Percentiles rank a stretch among this genome's conserved stretches.
Evolutionary conservation across 768 basidiomycete species (phyloP).

Genomic region (Tulasnella sp.): DNA sequence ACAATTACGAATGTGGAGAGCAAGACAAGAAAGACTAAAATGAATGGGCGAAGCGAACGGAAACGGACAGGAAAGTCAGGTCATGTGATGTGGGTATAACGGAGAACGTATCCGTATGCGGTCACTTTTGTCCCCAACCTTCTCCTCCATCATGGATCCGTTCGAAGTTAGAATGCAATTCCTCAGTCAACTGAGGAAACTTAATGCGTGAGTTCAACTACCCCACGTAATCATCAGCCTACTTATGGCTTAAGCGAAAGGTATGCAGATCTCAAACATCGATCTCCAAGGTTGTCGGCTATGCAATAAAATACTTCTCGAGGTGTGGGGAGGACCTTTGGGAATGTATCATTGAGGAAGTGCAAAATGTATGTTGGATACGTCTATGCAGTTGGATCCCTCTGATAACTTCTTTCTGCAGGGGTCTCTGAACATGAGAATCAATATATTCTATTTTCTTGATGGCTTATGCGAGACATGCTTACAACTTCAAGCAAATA

Average conservation of each 20-base stretch:
- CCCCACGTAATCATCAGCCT: neutral
- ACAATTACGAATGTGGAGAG: too few relatives aligned
- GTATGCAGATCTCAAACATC: constrained; percentile 60
- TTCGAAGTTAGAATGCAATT: constrained; percentile 70
- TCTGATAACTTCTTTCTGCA: constrained; percentile 22
- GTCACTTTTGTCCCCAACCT: too few relatives aligned
- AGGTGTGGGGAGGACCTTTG: constrained; percentile 84
- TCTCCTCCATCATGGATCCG: constrained; percentile 40
- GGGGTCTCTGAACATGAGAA: constrained; percentile 82
- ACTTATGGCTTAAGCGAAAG: neutral
- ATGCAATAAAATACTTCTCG: constrained; percentile 71
- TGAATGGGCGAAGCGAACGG: too few relatives aligned
- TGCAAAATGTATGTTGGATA: constrained; percentile 50
- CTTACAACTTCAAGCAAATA: constrained; percentile 31
- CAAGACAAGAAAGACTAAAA: too few relatives aligned
- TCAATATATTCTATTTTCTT: constrained; percentile 85
- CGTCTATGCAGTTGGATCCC: neutral
- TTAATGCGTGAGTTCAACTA: constrained; percentile 46
- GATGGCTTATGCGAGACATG: constrained; percentile 77
- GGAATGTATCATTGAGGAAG: constrained; percentile 88
- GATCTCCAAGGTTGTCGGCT: constrained; percentile 76
- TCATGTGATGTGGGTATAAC: too few relatives aligned
- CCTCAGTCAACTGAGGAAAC: constrained; percentile 42
- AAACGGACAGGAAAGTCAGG: too few relatives aligned
- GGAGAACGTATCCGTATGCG: too few relatives aligned